These are phyloP conservation scores for Podospora pseudopauciseta DNA, from an alignment of 495 filamentous ascomycete species.

Conservation along the genomic window DNA sequence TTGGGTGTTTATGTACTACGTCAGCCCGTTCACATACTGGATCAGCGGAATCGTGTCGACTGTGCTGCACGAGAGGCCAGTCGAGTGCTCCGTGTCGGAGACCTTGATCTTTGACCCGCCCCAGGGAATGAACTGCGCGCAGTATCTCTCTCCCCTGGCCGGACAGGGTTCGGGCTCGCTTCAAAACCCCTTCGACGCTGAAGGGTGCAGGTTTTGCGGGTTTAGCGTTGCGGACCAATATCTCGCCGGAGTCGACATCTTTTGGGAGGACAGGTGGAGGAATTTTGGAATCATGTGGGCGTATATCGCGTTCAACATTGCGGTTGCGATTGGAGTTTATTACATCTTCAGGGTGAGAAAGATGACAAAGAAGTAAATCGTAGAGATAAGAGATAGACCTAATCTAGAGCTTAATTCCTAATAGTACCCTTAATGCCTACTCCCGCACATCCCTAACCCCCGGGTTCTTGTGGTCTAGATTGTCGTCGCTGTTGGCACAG, in stretches of 20 bases:
- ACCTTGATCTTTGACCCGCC: slow-evolving; percentile 51
- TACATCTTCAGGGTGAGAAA: slow-evolving; percentile 48
- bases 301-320: slow-evolving; percentile 52
- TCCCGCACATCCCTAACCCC: no score
- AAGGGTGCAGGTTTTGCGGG: slow-evolving; percentile 45
- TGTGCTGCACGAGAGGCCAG: slow-evolving; percentile 46
- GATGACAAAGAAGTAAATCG: background rate
- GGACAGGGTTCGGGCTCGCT: slow-evolving; percentile 36
- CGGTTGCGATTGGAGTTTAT: slow-evolving; percentile 49
- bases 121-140: slow-evolving; percentile 24
- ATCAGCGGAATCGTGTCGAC: slow-evolving; percentile 54
- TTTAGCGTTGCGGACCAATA: slow-evolving; percentile 48
- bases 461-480: no score
- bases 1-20: slow-evolving; percentile 72
- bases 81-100: slow-evolving; percentile 55
- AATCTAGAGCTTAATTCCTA: no score
- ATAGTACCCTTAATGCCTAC: no score
- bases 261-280: slow-evolving; percentile 48
- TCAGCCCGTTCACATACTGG: slow-evolving; percentile 64
- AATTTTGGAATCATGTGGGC: slow-evolving; percentile 55
- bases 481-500: no score
- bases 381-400: no score
- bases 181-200: slow-evolving; percentile 43
- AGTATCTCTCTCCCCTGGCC: slow-evolving; percentile 26
- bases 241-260: slow-evolving; percentile 44